Percentiles rank a stretch among this genome's conserved stretches.
These are phyloP conservation scores for Acer campestre DNA, from an alignment of 345 rosid species.

Conservation along the genomic window DNA sequence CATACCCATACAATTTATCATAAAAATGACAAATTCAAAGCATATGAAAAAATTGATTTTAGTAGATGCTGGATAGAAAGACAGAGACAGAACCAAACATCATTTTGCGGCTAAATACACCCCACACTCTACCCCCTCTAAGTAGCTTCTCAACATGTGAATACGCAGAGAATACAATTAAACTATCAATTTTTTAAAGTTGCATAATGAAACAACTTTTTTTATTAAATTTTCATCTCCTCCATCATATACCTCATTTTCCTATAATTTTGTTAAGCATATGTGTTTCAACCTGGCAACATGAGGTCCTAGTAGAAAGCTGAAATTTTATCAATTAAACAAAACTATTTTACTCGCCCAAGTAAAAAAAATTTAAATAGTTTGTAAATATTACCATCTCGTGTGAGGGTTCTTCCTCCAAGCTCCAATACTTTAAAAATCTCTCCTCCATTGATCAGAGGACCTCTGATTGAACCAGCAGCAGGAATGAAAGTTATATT, in stretches of 20 bases:
- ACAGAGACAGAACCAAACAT: neutral
- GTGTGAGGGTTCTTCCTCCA: constrained; percentile 70
- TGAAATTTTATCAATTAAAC: neutral
- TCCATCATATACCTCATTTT: neutral
- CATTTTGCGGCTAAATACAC: neutral
- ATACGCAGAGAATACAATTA: neutral
- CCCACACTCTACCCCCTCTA: neutral
- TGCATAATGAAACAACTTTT: neutral
- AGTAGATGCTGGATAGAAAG: neutral
- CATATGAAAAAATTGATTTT: neutral
- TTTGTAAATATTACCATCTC: constrained; percentile 64
- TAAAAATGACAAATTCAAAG: neutral
- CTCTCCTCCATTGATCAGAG: constrained; percentile 84
- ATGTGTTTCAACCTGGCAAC: constrained; percentile 12
- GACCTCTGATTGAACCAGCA: constrained; percentile 52
- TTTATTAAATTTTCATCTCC: neutral
- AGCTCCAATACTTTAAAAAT: constrained; percentile 54
- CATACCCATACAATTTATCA: neutral
- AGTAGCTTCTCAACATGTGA: neutral
- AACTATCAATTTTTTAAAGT: neutral
- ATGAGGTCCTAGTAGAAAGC: constrained; percentile 5
- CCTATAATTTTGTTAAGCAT: neutral
- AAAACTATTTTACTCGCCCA: neutral
- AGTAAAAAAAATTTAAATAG: neutral
- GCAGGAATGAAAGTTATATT: constrained; percentile 56